Evolutionary conservation across 352 stramenopile genomes (phyloP).

Genomic region (Phytophthora hybrid): DNA sequence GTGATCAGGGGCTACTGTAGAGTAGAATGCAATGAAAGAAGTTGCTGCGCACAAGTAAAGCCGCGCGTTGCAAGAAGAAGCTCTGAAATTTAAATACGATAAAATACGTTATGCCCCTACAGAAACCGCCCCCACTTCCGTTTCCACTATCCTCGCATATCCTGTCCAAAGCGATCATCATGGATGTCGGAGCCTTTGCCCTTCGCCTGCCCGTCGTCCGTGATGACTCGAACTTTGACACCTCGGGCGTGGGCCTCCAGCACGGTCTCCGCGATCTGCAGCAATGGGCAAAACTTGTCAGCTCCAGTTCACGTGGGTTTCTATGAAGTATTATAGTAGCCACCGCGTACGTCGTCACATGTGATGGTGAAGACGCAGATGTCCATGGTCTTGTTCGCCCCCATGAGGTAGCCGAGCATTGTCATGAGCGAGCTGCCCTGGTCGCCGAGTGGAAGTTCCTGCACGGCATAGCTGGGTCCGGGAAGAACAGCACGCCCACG

Average conservation of each 20-base stretch:
- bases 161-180: too few relatives aligned
- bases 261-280: conserved; percentile 68
- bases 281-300: not conserved
- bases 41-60: too few relatives aligned
- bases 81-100: too few relatives aligned
- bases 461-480: conserved; percentile 69
- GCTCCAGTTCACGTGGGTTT: too few relatives aligned
- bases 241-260: conserved; percentile 60
- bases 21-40: too few relatives aligned
- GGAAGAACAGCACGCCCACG: conserved; percentile 79
- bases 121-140: too few relatives aligned
- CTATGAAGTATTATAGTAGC: too few relatives aligned
- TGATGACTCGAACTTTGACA: conserved; percentile 69
- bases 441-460: conserved; percentile 60
- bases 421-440: conserved; percentile 66
- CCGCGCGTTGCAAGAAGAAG: too few relatives aligned
- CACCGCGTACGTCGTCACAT: conserved; percentile 65
- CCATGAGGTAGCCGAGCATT: conserved; percentile 56
- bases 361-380: conserved; percentile 84
- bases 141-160: too few relatives aligned
- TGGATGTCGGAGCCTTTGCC: conserved; percentile 73
- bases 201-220: conserved; percentile 69
- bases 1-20: too few relatives aligned
- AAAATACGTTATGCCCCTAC: too few relatives aligned
- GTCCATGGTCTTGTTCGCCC: conserved; percentile 59